phyloP scores from a whole-genome alignment of 108 stramenopile species.

The Mediolabrus comicus region DNA sequence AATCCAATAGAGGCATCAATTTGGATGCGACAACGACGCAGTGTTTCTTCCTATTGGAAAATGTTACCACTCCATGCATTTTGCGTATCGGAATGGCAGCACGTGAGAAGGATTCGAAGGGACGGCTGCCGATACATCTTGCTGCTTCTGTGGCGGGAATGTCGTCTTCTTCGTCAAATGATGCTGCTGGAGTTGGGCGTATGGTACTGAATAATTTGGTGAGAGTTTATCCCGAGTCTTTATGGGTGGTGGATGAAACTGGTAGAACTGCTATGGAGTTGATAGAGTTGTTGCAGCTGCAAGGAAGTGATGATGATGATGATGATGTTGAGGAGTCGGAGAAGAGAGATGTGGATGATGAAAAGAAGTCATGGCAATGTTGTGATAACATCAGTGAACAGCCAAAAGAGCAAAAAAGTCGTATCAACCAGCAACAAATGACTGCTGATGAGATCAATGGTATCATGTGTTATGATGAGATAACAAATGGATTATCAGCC shows the following conservation, averaged over 20 bases:
- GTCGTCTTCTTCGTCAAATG: too few species aligned
- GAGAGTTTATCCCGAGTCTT: not conserved
- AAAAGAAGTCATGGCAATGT: not conserved
- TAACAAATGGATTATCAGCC: not conserved
- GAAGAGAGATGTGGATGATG: too few species aligned
- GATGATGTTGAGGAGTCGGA: not conserved
- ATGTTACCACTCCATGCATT: not conserved
- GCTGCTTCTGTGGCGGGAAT: not conserved
- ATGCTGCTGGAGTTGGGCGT: not conserved
- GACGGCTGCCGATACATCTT: not conserved
- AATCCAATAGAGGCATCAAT: not conserved
- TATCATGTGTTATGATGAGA: not conserved
- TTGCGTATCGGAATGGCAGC: not conserved
- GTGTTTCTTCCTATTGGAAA: too few species aligned
- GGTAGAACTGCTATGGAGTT: not conserved
- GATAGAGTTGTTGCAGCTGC: not conserved
- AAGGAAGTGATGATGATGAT: not conserved
- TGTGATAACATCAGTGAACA: not conserved
- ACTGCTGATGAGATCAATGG: not conserved
- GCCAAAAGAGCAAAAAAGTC: not conserved
- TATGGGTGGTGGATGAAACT: not conserved
- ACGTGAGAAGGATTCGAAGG: not conserved
- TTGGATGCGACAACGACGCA: not conserved
- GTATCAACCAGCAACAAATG: not conserved
- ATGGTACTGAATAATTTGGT: not conserved